These are phyloP conservation scores for Hamigera avellanea DNA, from an alignment of 495 filamentous ascomycete species.

Conservation along the genomic window DNA sequence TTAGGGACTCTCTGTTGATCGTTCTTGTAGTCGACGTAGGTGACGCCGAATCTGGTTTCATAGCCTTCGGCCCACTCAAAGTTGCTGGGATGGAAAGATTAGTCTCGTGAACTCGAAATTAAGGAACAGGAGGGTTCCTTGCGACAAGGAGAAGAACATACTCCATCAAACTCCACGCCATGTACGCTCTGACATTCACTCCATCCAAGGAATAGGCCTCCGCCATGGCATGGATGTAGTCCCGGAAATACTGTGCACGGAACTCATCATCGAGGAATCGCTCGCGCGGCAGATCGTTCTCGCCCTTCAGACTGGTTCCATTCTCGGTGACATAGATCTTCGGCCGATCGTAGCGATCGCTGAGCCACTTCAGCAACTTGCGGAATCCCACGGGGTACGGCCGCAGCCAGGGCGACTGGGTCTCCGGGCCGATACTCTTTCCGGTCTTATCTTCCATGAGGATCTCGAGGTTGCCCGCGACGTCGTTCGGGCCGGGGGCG, in stretches of 20 bases:
- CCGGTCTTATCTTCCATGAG: slow-evolving; percentile 56
- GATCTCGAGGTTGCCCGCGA: slow-evolving; percentile 58
- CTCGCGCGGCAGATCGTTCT: slow-evolving; percentile 60
- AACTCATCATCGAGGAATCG: slow-evolving; percentile 65
- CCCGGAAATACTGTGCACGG: slow-evolving; percentile 60
- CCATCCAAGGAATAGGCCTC: slow-evolving; percentile 55
- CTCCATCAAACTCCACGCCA: slow-evolving; percentile 77
- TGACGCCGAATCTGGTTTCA: slow-evolving; percentile 71
- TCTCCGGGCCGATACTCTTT: slow-evolving; percentile 60
- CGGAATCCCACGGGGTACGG: slow-evolving; percentile 63
- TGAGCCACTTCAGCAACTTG: slow-evolving; percentile 67
- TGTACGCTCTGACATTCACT: slow-evolving; percentile 59
- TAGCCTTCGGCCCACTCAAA: slow-evolving; percentile 67
- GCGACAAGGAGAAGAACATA: slow-evolving; percentile 9
- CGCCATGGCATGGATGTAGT: slow-evolving; percentile 61
- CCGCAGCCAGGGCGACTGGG: slow-evolving; percentile 64
- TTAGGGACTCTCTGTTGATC: slow-evolving; percentile 67
- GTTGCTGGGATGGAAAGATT: slow-evolving; percentile 24
- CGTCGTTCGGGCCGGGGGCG: slow-evolving; percentile 48
- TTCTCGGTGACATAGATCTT: slow-evolving; percentile 78
- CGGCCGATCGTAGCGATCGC: slow-evolving; percentile 59
- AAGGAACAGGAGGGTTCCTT: not conserved
- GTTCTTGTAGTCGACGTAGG: slow-evolving; percentile 64
- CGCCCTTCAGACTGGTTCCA: slow-evolving; percentile 65
- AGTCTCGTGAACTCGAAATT: slow-evolving; percentile 3